These are phyloP conservation scores for Kluyveromyces lactis DNA, from an alignment of 805 yeast genomes.

Conservation along the genomic window DNA sequence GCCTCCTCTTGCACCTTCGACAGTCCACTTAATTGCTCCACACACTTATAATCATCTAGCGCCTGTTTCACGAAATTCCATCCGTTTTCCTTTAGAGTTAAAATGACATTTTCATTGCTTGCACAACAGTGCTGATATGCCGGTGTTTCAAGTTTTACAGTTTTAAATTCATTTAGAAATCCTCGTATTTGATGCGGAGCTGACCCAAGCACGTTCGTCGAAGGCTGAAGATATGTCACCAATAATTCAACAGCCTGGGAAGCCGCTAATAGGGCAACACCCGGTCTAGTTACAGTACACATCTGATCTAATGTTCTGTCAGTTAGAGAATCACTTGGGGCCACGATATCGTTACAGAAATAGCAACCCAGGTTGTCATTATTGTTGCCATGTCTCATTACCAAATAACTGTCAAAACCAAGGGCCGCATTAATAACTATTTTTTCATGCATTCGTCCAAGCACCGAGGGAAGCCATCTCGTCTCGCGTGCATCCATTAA, in stretches of 20 bases:
- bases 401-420: slow-evolving; percentile 89
- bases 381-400: slow-evolving; percentile 80
- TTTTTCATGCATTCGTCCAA: slow-evolving; percentile 60
- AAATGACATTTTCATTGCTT: slow-evolving; percentile 58
- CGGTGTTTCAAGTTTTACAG: slow-evolving; percentile 59
- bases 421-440: slow-evolving; percentile 85
- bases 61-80: slow-evolving; percentile 81
- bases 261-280: slow-evolving; percentile 83
- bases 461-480: slow-evolving; percentile 92
- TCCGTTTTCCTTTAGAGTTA: slow-evolving; percentile 42
- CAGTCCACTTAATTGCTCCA: slow-evolving; percentile 77
- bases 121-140: slow-evolving; percentile 79
- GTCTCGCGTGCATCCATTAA: slow-evolving; percentile 93
- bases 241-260: slow-evolving; percentile 79
- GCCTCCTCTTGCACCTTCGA: slow-evolving; percentile 59
- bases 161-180: slow-evolving; percentile 57
- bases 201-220: slow-evolving; percentile 45
- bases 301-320: slow-evolving; percentile 92
- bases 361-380: slow-evolving; percentile 70
- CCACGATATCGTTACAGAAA: slow-evolving; percentile 92
- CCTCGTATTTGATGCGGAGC: slow-evolving; percentile 91
- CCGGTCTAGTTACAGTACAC: slow-evolving; percentile 98
- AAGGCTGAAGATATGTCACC: slow-evolving; percentile 56
- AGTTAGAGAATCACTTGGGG: slow-evolving; percentile 81
- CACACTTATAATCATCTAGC: slow-evolving; percentile 51